Conservation (phyloP, 1,284 basidiomycete genomes). For the Ganoderma lucidum region DNA sequence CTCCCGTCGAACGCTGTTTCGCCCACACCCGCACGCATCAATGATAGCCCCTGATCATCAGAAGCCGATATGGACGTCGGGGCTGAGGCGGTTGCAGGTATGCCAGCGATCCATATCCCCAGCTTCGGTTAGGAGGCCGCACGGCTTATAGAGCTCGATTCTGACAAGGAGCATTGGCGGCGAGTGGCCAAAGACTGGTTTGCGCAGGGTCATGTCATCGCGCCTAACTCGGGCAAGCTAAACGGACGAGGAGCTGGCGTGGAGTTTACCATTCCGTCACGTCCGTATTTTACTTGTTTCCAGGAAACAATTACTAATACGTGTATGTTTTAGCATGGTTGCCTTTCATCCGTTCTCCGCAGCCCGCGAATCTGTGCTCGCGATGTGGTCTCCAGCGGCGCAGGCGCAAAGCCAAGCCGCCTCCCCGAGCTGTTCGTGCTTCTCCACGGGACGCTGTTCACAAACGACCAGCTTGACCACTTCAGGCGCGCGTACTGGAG, state of each 20-base stretch:
- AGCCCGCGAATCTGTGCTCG: constrained; percentile 87
- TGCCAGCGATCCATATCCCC: constrained; percentile 44
- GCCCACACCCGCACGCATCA: constrained; percentile 56
- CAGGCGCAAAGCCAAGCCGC: constrained; percentile 79
- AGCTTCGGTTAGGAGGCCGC: constrained; percentile 90
- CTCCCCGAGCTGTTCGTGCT: constrained; percentile 87
- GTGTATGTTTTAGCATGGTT: constrained; percentile 72
- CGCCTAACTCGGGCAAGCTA: constrained; percentile 90
- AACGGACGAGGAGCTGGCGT: constrained; percentile 90
- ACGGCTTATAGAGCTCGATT: constrained; percentile 85
- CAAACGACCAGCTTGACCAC: constrained; percentile 92
- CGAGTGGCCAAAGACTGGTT: constrained; percentile 95
- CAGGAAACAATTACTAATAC: constrained; percentile 10
- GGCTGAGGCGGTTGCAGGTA: constrained; percentile 25
- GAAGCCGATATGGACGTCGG: constrained; percentile 31
- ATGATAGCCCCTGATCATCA: constrained; percentile 59
- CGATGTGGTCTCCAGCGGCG: constrained; percentile 80
- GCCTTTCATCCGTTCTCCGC: constrained; percentile 87
- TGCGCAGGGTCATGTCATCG: constrained; percentile 84
- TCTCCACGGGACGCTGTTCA: constrained; percentile 96
- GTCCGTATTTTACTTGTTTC: constrained; percentile 46
- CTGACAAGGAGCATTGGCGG: constrained; percentile 94
- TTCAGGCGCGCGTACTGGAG: constrained; percentile 82
- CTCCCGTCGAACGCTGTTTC: constrained; percentile 30
- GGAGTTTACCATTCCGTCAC: constrained; percentile 94